phyloP scores from a whole-genome alignment of 257 asterid genomes.

The Craterostigma plantagineum region DNA sequence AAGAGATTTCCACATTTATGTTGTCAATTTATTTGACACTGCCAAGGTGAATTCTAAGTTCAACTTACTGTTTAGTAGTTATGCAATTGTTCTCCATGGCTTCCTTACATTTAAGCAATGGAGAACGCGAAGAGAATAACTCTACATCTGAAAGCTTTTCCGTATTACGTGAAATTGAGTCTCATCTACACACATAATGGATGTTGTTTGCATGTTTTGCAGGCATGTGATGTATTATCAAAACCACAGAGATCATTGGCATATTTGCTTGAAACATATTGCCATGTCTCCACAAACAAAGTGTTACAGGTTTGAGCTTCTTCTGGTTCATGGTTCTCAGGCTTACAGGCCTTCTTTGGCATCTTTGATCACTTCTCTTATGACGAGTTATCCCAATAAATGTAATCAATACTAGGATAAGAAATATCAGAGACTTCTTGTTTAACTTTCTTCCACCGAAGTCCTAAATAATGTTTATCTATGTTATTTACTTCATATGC shows the following conservation, averaged over 20 bases:
- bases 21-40: conserved; percentile 86
- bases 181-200: conserved; percentile 7
- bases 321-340: too few species aligned
- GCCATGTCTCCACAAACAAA: conserved; percentile 56
- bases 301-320: conserved; percentile 82
- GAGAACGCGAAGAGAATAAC: too few species aligned
- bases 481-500: too few species aligned
- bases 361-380: too few species aligned
- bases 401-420: too few species aligned
- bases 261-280: conserved; percentile 68
- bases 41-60: conserved; percentile 47
- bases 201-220: conserved; percentile 14
- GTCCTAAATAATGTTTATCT: too few species aligned
- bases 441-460: too few species aligned
- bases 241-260: conserved; percentile 96
- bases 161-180: not conserved
- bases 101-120: too few species aligned
- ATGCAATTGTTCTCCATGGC: not conserved
- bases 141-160: too few species aligned
- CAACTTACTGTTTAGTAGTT: not conserved
- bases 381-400: too few species aligned
- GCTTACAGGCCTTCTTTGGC: too few species aligned
- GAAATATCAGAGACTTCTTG: too few species aligned
- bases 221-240: conserved; percentile 76
- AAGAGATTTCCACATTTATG: conserved; percentile 88